Percentiles rank a stretch among this genome's conserved stretches.
Conservation (phyloP, 495 filamentous ascomycete species). For the Chaetomium tenue region DNA sequence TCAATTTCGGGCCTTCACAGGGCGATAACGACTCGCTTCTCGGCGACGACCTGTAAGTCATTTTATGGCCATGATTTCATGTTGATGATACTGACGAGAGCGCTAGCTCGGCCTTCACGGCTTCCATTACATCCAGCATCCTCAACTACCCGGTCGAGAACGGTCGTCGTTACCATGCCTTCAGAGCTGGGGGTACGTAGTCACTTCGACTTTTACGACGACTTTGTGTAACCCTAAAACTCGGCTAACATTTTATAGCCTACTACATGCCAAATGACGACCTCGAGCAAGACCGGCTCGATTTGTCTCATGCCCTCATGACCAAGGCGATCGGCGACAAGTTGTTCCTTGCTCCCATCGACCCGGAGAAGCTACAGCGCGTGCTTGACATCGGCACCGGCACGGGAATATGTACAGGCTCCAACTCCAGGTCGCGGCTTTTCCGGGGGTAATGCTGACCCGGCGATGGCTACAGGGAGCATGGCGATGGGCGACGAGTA, state of each 20-base stretch:
- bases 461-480: conserved; percentile 22
- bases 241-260: not conserved
- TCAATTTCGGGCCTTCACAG: not conserved
- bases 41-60: not conserved
- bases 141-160: conserved; percentile 32
- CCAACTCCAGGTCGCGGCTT: too few relatives aligned
- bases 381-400: conserved; percentile 27
- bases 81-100: not conserved
- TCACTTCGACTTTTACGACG: not conserved
- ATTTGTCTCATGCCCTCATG: conserved; percentile 21
- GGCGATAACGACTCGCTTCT: conserved; percentile 1
- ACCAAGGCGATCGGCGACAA: conserved; percentile 14
- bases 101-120: conserved; percentile 12
- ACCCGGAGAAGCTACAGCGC: conserved; percentile 15
- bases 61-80: not conserved
- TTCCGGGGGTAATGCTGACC: not conserved
- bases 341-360: conserved; percentile 20
- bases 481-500: conserved; percentile 23
- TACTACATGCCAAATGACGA: conserved; percentile 26
- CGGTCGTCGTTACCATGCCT: conserved; percentile 24
- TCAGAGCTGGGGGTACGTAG: conserved; percentile 9
- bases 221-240: not conserved
- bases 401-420: conserved; percentile 19
- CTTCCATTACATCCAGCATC: conserved; percentile 17
- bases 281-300: conserved; percentile 17